These are phyloP conservation scores for Penicillium sclerotiorum DNA, from an alignment of 2,329 filamentous ascomycete genomes.

Conservation along the genomic window DNA sequence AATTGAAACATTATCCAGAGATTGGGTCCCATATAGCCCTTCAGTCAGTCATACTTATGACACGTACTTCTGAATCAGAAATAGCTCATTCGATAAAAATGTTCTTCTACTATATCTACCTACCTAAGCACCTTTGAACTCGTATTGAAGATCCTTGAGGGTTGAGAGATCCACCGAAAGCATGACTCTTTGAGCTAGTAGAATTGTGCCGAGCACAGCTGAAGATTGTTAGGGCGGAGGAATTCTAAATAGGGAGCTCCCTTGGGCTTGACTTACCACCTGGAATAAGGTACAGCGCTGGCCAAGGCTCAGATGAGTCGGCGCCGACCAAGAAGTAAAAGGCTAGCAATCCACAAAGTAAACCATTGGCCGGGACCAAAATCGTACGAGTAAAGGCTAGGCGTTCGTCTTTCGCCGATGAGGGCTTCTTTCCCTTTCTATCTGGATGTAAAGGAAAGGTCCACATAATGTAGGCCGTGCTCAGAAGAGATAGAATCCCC, in stretches of 20 bases:
- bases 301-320: slow-evolving; percentile 20
- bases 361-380: slow-evolving; percentile 31
- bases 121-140: slow-evolving; percentile 45
- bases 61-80: neutral
- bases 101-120: neutral
- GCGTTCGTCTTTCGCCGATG: slow-evolving; percentile 21
- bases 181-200: slow-evolving; percentile 39
- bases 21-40: no score
- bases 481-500: slow-evolving; percentile 39
- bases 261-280: slow-evolving; percentile 41
- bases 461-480: slow-evolving; percentile 43
- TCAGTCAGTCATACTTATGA: no score
- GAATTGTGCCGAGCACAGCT: slow-evolving; percentile 38
- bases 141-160: slow-evolving; percentile 44
- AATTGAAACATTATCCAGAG: no score
- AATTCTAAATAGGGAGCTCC: no score
- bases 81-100: neutral
- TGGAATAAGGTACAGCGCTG: slow-evolving; percentile 40
- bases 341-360: slow-evolving; percentile 33
- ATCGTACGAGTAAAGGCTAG: slow-evolving; percentile 23
- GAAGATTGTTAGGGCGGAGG: no score
- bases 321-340: slow-evolving; percentile 25
- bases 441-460: slow-evolving; percentile 31
- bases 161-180: slow-evolving; percentile 41
- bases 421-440: slow-evolving; percentile 33